These are phyloP conservation scores for Termitomyces sp. DNA, from an alignment of 768 basidiomycete genomes.

Conservation along the genomic window DNA sequence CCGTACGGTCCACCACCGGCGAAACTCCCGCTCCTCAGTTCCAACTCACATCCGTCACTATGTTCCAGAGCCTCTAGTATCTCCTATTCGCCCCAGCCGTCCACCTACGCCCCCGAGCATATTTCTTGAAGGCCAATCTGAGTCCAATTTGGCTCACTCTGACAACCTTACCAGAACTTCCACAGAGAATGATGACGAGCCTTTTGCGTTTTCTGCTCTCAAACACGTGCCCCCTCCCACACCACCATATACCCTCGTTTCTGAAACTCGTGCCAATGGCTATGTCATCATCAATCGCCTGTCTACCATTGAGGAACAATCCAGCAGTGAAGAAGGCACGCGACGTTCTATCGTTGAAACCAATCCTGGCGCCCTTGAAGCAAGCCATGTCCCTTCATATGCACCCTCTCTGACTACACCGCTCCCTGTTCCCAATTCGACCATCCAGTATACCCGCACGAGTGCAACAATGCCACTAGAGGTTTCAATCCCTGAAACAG, in stretches of 20 bases:
- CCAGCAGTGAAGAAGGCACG: conserved; percentile 9
- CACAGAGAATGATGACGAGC: conserved; percentile 23
- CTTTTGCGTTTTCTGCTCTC: conserved; percentile 21
- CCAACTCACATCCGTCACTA: conserved; percentile 30
- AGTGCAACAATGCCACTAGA: neutral
- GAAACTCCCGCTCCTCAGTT: conserved; percentile 18
- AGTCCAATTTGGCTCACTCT: conserved; percentile 27
- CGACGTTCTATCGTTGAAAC: neutral
- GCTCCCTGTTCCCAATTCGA: conserved; percentile 17
- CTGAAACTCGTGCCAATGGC: conserved; percentile 21
- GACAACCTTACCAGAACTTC: conserved; percentile 20
- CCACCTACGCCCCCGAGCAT: conserved; percentile 38
- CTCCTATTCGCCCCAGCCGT: conserved; percentile 20
- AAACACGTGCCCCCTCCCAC: conserved; percentile 30
- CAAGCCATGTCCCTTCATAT: conserved; percentile 1
- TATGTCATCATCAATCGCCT: conserved; percentile 13
- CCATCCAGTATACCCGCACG: conserved; percentile 6
- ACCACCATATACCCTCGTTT: conserved; percentile 32
- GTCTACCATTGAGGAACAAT: conserved; percentile 18
- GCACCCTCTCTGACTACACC: conserved; percentile 16
- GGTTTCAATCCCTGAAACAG: neutral
- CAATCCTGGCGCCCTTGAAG: neutral
- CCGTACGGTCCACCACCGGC: conserved; percentile 25
- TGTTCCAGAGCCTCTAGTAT: conserved; percentile 11
- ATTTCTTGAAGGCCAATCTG: conserved; percentile 32